phyloP scores from a whole-genome alignment of 2,329 filamentous ascomycete genomes.

The Paecilomyces variotii region DNA sequence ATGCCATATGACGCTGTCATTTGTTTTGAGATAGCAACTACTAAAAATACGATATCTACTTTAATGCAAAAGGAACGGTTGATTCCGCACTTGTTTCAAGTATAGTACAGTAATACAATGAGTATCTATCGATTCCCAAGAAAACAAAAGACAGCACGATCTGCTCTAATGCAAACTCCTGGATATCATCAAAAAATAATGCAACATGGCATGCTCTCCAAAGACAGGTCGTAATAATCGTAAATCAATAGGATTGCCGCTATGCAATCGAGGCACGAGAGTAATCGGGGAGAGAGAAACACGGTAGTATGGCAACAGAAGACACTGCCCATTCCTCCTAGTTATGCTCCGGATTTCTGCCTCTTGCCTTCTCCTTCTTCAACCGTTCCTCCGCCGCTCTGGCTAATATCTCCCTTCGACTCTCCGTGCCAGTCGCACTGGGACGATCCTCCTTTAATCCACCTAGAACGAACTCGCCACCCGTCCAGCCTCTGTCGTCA shows the following conservation, averaged over 20 bases:
- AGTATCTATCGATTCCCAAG: not conserved
- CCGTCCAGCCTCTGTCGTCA: slow-evolving; percentile 69
- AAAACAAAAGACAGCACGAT: not conserved
- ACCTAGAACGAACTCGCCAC: slow-evolving; percentile 69
- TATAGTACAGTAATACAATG: not conserved
- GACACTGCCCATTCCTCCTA: not conserved
- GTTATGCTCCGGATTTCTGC: slow-evolving; percentile 3
- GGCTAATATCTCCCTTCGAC: slow-evolving; percentile 65
- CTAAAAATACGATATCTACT: too few relatives aligned
- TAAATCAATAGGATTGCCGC: not conserved
- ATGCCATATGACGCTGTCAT: not conserved
- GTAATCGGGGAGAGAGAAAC: not conserved
- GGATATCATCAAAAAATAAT: slow-evolving; percentile 1
- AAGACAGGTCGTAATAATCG: not conserved
- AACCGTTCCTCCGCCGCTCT: slow-evolving; percentile 52
- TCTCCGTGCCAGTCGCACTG: slow-evolving; percentile 42
- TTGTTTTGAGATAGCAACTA: not conserved
- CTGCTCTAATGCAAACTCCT: not conserved
- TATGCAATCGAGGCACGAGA: not conserved
- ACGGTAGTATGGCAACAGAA: not conserved
- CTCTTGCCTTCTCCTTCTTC: slow-evolving; percentile 15
- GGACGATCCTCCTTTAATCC: slow-evolving; percentile 36
- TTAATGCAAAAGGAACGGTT: not conserved
- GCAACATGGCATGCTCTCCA: slow-evolving; percentile 1
- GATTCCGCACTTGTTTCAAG: not conserved